Percentiles rank a stretch among this genome's conserved stretches.
Evolutionary conservation across 352 stramenopile species (phyloP).

Genomic region (Globisporangium alternatum): DNA sequence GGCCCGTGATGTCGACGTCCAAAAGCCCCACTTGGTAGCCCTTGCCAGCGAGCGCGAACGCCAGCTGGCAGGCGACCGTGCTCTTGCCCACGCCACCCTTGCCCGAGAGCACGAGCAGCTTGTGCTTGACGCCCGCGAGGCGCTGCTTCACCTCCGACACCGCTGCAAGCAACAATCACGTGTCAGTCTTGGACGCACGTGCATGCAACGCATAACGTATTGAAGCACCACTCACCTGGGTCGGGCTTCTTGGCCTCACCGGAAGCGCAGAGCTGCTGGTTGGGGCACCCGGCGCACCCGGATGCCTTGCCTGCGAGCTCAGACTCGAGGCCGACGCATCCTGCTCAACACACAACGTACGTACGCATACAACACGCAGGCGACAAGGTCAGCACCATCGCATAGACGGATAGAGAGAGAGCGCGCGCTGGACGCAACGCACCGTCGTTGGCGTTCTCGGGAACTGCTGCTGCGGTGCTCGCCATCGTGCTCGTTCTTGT

Average conservation of each 20-base stretch:
- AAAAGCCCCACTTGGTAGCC: slow-evolving; percentile 97
- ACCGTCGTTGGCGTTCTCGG: slow-evolving; percentile 70
- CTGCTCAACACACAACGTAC: slow-evolving; percentile 19
- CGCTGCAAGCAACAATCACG: slow-evolving; percentile 17
- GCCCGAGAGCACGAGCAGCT: slow-evolving; percentile 98
- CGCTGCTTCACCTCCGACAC: slow-evolving; percentile 88
- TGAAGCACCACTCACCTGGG: slow-evolving; percentile 35
- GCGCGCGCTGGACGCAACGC: neutral
- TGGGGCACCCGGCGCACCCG: slow-evolving; percentile 97
- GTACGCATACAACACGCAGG: neutral
- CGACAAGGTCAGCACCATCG: neutral
- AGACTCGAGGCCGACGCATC: slow-evolving; percentile 94
- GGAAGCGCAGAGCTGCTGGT: slow-evolving; percentile 94
- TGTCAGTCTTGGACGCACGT: slow-evolving; percentile 24
- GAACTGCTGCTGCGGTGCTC: slow-evolving; percentile 17
- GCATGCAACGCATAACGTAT: slow-evolving; percentile 28
- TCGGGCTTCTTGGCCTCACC: slow-evolving; percentile 87
- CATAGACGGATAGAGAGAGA: neutral
- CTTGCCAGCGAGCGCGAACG: slow-evolving; percentile 93
- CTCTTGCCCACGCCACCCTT: slow-evolving; percentile 99
- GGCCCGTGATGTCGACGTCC: slow-evolving; percentile 99
- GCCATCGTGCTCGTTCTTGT: slow-evolving; percentile 7
- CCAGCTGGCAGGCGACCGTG: slow-evolving; percentile 98
- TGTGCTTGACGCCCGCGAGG: slow-evolving; percentile 91
- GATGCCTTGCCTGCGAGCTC: slow-evolving; percentile 92